phyloP scores from a whole-genome alignment of 2,329 filamentous ascomycete species.

The Simplicillium sp. region DNA sequence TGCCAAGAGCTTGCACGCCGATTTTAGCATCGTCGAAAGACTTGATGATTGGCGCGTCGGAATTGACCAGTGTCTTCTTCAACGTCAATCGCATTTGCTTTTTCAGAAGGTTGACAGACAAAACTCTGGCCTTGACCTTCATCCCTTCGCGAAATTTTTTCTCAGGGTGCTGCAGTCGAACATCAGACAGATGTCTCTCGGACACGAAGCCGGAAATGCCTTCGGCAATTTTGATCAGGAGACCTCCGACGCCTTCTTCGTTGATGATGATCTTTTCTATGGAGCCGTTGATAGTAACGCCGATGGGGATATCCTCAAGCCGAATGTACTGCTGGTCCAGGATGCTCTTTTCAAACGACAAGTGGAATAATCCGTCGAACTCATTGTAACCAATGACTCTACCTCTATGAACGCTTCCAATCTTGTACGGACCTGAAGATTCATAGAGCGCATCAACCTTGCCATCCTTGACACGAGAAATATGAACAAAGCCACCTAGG shows the following conservation, averaged over 20 bases:
- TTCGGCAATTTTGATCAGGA: conserved; percentile 77
- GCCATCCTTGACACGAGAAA: conserved; percentile 82
- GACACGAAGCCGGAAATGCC: conserved; percentile 84
- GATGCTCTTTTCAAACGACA: conserved; percentile 75
- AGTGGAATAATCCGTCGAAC: conserved; percentile 73
- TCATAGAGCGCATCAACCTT: conserved; percentile 79
- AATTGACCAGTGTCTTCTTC: conserved; percentile 92
- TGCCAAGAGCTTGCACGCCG: conserved; percentile 75
- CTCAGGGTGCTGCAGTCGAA: conserved; percentile 82
- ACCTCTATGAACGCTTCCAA: conserved; percentile 69
- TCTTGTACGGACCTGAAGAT: conserved; percentile 65
- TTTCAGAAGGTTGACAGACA: conserved; percentile 69
- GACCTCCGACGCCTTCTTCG: conserved; percentile 65
- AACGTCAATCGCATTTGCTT: conserved; percentile 77
- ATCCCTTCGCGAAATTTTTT: conserved; percentile 89
- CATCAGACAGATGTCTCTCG: conserved; percentile 80
- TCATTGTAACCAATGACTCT: conserved; percentile 81
- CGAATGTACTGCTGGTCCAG: conserved; percentile 83
- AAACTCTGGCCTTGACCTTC: conserved; percentile 73
- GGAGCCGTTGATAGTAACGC: conserved; percentile 69
- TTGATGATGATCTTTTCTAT: conserved; percentile 79
- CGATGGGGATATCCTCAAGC: conserved; percentile 81
- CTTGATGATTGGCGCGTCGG: conserved; percentile 70
- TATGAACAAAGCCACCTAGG: conserved; percentile 83
- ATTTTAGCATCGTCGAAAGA: conserved; percentile 64